phyloP scores from a whole-genome alignment of 805 yeast genomes.

The Saitoella complicata region DNA sequence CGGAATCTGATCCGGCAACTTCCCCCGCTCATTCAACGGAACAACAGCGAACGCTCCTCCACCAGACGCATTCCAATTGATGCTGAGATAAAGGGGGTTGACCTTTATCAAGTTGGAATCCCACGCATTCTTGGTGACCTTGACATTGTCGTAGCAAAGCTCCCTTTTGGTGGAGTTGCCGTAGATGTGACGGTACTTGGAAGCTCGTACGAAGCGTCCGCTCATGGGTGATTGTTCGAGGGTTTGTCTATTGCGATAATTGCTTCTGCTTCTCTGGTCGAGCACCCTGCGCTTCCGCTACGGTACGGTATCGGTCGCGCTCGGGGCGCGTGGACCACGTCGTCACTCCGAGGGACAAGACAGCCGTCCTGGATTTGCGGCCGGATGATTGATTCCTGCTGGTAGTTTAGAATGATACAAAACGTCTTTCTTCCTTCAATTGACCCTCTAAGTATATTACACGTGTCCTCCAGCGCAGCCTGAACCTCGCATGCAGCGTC shows the following conservation, averaged over 20 bases:
- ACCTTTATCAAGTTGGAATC: slow-evolving; percentile 80
- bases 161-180: slow-evolving; percentile 74
- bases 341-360: too few relatives aligned
- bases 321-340: not conserved
- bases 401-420: too few relatives aligned
- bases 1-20: slow-evolving; percentile 84
- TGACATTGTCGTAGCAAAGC: slow-evolving; percentile 51
- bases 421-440: too few relatives aligned
- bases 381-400: too few relatives aligned
- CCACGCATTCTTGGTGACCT: slow-evolving; percentile 83
- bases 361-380: too few relatives aligned
- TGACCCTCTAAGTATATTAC: too few relatives aligned
- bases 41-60: slow-evolving; percentile 96
- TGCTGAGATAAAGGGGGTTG: slow-evolving; percentile 71
- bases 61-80: slow-evolving; percentile 88
- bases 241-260: not conserved
- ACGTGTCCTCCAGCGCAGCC: too few relatives aligned
- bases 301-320: not conserved
- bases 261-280: not conserved
- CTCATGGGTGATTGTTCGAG: slow-evolving; percentile 8
- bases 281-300: not conserved
- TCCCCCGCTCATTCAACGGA: slow-evolving; percentile 74
- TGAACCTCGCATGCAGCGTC: too few relatives aligned
- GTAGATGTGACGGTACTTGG: slow-evolving; percentile 89
- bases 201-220: slow-evolving; percentile 77